Conservation (phyloP, 257 asterid genomes). For the Rauvolfia tetraphylla region DNA sequence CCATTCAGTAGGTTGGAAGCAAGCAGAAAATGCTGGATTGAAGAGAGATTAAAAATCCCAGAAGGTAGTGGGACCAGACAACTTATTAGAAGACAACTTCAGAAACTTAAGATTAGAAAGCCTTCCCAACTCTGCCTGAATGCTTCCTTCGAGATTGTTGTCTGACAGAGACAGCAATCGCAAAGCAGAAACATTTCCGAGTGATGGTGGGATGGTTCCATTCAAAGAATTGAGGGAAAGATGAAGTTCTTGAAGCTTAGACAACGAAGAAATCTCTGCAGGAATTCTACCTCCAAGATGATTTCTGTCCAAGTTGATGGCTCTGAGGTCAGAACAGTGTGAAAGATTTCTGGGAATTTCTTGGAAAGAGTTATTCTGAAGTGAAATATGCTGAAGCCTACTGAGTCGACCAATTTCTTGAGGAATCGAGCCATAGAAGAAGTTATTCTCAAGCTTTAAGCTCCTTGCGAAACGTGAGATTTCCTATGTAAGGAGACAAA, state of each 20-base stretch:
- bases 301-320: neutral
- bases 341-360: conserved; percentile 8
- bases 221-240: neutral
- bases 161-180: neutral
- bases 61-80: conserved; percentile 1
- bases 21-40: neutral
- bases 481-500: neutral
- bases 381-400: neutral
- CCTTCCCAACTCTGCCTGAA: conserved; percentile 5
- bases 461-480: neutral
- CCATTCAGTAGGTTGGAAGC: neutral
- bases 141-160: conserved; percentile 11
- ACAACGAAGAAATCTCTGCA: neutral
- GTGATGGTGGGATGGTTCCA: neutral
- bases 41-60: neutral
- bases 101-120: conserved; percentile 2
- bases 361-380: neutral
- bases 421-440: neutral
- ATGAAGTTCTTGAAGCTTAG: conserved; percentile 1
- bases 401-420: neutral
- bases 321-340: neutral
- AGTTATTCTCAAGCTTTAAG: conserved; percentile 2
- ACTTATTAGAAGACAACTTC: neutral
- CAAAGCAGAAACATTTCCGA: conserved; percentile 1
- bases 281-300: conserved; percentile 1